Conservation (phyloP, 108 stramenopile species). For the Ochromonas danica region DNA sequence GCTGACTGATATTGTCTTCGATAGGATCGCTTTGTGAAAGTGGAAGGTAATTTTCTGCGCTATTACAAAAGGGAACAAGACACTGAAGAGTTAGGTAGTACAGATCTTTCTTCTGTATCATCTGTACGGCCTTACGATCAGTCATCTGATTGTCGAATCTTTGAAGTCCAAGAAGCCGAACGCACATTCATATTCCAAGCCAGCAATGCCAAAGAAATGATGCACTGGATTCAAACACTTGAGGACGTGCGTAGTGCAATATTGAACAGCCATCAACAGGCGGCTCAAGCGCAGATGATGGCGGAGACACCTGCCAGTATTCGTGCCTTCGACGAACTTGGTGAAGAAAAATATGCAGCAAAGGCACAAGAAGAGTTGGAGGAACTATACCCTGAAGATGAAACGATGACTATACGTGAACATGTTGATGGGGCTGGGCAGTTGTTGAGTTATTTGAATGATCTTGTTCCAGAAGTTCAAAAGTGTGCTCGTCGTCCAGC, state of each 20-base stretch:
- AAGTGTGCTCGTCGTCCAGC: neutral
- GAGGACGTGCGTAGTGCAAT: neutral
- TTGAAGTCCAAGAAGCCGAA: neutral
- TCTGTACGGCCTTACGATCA: neutral
- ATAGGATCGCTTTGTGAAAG: neutral
- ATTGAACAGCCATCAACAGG: neutral
- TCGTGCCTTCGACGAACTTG: neutral
- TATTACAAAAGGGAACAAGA: constrained; percentile 8
- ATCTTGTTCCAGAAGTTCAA: neutral
- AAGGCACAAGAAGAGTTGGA: neutral
- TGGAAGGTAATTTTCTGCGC: neutral
- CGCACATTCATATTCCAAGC: neutral
- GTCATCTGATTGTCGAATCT: neutral
- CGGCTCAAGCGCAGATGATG: neutral
- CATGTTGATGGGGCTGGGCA: neutral
- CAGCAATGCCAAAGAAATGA: neutral
- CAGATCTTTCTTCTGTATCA: neutral
- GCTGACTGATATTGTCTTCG: neutral
- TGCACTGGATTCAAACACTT: constrained; percentile 2
- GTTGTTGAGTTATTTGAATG: constrained; percentile 2
- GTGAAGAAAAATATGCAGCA: neutral
- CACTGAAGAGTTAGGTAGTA: neutral
- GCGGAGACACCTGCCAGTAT: neutral
- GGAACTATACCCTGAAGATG: constrained; percentile 3
- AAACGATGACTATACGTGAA: neutral